phyloP scores from a whole-genome alignment of 495 filamentous ascomycete species.

The Trichoderma gamsii region DNA sequence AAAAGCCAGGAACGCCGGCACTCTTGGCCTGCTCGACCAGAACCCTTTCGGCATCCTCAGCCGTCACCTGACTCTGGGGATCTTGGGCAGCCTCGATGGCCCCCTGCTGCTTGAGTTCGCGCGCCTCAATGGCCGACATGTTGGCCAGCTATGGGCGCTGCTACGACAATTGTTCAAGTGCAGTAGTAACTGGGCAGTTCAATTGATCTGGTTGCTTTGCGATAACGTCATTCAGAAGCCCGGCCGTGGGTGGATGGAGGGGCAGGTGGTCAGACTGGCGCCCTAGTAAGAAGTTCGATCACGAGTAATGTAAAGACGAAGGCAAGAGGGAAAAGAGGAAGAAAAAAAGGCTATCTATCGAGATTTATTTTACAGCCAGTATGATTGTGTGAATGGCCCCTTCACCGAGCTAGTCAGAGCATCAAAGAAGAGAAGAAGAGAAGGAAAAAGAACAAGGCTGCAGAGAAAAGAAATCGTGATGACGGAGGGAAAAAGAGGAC shows the following conservation, averaged over 20 bases:
- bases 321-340: neutral
- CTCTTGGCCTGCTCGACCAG: conserved; percentile 69
- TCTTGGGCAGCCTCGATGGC: conserved; percentile 65
- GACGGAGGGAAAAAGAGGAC: neutral
- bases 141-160: conserved; percentile 5
- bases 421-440: neutral
- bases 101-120: conserved; percentile 73
- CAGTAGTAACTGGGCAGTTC: neutral
- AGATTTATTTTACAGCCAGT: neutral
- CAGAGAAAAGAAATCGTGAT: neutral
- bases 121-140: conserved; percentile 13
- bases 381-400: neutral
- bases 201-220: conserved; percentile 8
- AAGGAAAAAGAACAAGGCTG: conserved; percentile 8
- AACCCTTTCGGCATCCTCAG: conserved; percentile 62
- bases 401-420: neutral
- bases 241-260: neutral
- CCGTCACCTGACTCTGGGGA: conserved; percentile 59
- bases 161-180: neutral
- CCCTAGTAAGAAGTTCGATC: neutral
- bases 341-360: neutral
- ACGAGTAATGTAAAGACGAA: neutral
- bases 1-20: conserved; percentile 69
- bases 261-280: neutral
- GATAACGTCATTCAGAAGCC: neutral